phyloP scores from a whole-genome alignment of 2,329 filamentous ascomycete species.

The Hypoxylon sp. region DNA sequence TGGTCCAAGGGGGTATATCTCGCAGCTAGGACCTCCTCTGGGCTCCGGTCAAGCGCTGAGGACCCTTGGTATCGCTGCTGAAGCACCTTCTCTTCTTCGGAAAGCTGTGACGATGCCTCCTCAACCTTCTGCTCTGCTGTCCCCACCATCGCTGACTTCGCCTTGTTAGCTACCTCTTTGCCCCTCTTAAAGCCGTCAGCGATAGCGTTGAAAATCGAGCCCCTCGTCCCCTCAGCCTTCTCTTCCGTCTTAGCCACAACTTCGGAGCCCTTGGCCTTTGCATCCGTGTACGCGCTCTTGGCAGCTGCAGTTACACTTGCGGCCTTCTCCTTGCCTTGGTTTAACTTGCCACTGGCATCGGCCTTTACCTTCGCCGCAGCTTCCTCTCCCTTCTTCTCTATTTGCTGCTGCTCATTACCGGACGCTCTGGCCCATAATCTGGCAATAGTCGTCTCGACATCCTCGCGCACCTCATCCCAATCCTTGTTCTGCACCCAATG shows the following conservation, averaged over 20 bases:
- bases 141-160: slow-evolving; percentile 48
- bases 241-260: slow-evolving; percentile 52
- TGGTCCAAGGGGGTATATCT: slow-evolving; percentile 53
- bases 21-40: slow-evolving; percentile 55
- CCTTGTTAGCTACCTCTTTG: slow-evolving; percentile 58
- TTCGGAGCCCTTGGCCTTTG: slow-evolving; percentile 51
- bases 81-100: slow-evolving; percentile 68
- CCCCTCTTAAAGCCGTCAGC: slow-evolving; percentile 60
- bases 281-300: slow-evolving; percentile 52
- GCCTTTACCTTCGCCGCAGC: slow-evolving; percentile 32
- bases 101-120: slow-evolving; percentile 57
- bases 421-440: slow-evolving; percentile 62
- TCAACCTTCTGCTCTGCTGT: slow-evolving; percentile 57
- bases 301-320: slow-evolving; percentile 51
- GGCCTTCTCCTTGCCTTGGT: slow-evolving; percentile 56
- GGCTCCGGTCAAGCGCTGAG: slow-evolving; percentile 58
- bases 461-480: slow-evolving; percentile 74
- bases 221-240: slow-evolving; percentile 56
- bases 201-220: slow-evolving; percentile 58
- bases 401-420: slow-evolving; percentile 54
- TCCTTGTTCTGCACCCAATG: slow-evolving; percentile 76
- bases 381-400: slow-evolving; percentile 46
- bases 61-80: slow-evolving; percentile 65
- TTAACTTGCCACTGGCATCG: slow-evolving; percentile 52
- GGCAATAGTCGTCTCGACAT: slow-evolving; percentile 65